A percentile compares a stretch with the other conserved stretches of the same genome.
Evolutionary conservation across 2,329 filamentous ascomycete genomes (phyloP).

Genomic region (Paraphoma chrysanthemicola): DNA sequence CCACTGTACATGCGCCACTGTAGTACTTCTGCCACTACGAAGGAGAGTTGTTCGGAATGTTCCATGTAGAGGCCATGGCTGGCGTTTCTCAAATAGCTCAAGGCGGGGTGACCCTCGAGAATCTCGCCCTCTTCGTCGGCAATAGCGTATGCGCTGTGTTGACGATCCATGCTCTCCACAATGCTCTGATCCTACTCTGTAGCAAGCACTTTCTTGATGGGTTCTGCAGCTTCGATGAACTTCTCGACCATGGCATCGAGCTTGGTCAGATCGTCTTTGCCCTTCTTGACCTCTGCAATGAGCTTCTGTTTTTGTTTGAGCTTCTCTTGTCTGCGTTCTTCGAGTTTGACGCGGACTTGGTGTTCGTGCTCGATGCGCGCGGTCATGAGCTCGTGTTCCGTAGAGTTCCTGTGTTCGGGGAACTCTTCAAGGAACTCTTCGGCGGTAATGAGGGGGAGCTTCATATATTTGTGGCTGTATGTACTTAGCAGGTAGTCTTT

Average conservation of each 20-base stretch:
- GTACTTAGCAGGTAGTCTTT: constrained; percentile 8
- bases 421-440: constrained; percentile 81
- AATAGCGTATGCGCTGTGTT: no score
- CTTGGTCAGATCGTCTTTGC: constrained; percentile 90
- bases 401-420: constrained; percentile 74
- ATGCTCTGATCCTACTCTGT: constrained; percentile 60
- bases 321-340: constrained; percentile 75
- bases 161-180: no score
- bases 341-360: constrained; percentile 80
- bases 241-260: constrained; percentile 92
- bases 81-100: no score
- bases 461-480: constrained; percentile 81
- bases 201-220: constrained; percentile 85
- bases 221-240: constrained; percentile 90
- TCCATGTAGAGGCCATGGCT: no score
- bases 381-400: constrained; percentile 84
- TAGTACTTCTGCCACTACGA: no score
- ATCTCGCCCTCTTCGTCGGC: no score
- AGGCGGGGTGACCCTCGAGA: no score
- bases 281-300: constrained; percentile 82
- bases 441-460: constrained; percentile 81
- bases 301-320: constrained; percentile 71
- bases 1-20: no score
- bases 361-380: constrained; percentile 92
- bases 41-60: no score